Conservation (phyloP, 2,329 filamentous ascomycete species). For the Phialophora verrucosa region DNA sequence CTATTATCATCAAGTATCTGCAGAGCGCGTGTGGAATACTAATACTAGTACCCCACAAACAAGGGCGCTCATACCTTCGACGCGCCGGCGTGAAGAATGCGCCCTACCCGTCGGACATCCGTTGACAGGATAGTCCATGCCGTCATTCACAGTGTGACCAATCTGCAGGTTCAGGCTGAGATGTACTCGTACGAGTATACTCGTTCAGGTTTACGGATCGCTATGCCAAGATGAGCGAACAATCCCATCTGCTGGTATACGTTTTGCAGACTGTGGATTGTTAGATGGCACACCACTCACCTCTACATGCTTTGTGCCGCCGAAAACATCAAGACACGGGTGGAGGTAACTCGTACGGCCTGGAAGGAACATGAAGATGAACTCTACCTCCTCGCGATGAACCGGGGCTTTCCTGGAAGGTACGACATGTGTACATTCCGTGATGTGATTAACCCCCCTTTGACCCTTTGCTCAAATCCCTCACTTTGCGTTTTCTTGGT, state of each 20-base stretch:
- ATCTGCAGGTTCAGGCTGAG: not conserved
- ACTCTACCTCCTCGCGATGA: not conserved
- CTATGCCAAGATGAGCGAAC: not conserved
- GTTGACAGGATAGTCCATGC: not conserved
- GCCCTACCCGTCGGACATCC: not conserved
- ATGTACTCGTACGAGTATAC: no score
- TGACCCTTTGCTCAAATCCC: slow-evolving; percentile 5
- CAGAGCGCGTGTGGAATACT: not conserved
- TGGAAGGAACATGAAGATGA: not conserved
- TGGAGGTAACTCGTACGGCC: not conserved
- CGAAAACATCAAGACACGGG: not conserved
- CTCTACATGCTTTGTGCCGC: no score
- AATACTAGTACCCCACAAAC: not conserved
- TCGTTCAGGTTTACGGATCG: not conserved
- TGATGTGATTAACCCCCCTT: not conserved
- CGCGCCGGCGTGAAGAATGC: not conserved
- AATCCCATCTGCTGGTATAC: no score
- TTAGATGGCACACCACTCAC: not conserved
- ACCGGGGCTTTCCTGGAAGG: not conserved
- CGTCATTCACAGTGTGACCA: not conserved
- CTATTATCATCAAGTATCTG: no score
- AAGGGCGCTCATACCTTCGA: not conserved
- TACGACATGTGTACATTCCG: slow-evolving; percentile 2
- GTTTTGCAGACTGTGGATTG: no score
- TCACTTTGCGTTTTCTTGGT: not conserved